Conservation (phyloP, 2,329 filamentous ascomycete species). For the Zopfia rhizophila region DNA sequence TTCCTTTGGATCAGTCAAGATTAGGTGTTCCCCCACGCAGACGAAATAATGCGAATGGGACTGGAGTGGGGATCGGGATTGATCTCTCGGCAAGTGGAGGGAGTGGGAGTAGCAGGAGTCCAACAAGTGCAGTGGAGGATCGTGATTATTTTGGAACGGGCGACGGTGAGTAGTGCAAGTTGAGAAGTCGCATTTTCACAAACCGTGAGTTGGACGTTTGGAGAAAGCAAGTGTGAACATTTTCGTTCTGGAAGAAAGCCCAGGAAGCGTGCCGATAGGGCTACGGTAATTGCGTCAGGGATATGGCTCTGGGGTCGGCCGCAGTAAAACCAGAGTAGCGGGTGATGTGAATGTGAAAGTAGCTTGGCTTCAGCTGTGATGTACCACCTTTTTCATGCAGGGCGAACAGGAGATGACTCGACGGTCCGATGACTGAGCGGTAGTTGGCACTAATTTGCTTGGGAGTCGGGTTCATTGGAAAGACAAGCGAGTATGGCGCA, state of each 20-base stretch:
- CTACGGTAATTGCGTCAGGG: no score
- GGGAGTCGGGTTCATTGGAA: no score
- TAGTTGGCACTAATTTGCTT: no score
- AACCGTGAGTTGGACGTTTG: no score
- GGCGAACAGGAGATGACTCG: constrained; percentile 12
- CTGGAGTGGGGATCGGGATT: constrained; percentile 19
- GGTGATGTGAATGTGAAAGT: neutral
- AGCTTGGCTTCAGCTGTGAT: constrained; percentile 3
- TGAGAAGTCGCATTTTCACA: no score
- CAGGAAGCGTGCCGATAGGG: no score
- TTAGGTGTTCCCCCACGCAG: constrained; percentile 40
- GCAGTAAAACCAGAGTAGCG: no score
- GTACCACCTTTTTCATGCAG: constrained; percentile 3
- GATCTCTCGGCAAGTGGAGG: constrained; percentile 14
- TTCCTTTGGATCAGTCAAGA: constrained; percentile 42
- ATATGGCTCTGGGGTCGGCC: no score
- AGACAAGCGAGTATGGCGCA: no score
- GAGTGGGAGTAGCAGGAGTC: constrained; percentile 17
- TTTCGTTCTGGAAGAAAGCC: no score
- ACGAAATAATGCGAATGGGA: constrained; percentile 29
- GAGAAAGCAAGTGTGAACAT: no score
- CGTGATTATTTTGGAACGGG: constrained; percentile 28
- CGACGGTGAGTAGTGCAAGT: no score
- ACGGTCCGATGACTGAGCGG: constrained; percentile 6
- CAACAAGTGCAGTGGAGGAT: constrained; percentile 11